Evolutionary conservation across 768 basidiomycete species (phyloP), one percentile per base, ranked within the genome.

Genomic region (Mycena chlorophos): DNA sequence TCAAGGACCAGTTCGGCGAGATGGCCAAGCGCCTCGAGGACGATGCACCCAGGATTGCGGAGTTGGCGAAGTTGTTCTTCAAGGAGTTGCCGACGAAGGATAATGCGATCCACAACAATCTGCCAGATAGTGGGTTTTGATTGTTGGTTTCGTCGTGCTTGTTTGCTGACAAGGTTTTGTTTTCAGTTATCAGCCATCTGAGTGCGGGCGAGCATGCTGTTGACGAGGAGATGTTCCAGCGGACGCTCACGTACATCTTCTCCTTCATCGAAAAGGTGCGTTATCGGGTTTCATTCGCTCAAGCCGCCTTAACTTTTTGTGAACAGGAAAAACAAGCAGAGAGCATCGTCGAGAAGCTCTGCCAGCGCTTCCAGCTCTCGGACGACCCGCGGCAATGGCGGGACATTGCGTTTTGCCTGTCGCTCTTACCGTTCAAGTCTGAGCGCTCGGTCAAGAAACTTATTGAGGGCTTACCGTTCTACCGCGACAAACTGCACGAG

Each of bases 21-120:
- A 98, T 99, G 96, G 97, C 96, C n/a, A 98, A 99, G 72, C 98
- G 97, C 68, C 73, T 98, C 5, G 94, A 98, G 73, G 96, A 98
- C 70, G 78, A 82, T 22, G 96, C 98, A 54, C 78, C 78, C 43
- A 74, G 96, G 14, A 89, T 99, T 56, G 84, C 90, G 17, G 96
- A 98, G 65, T 79, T 99, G 34, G 96, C 97, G n/a, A 96, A 94
- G 71, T 69, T 99, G 48, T 99, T 99, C 84, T 99, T 99, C 78
- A 89, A 85, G 20, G 95, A 98, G 67, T 73, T 99, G 50, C 88
- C 92, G 29, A 94, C 92, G 25, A 99, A 98, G 74, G 97, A 98
- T 64, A 99, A 99, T 68, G 97, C 95, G 5, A 95, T 99, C 54
- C 98, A 98, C 69, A 98, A 98, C 72, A 99, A 99, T 70, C 72